These are phyloP conservation scores for Phytophthora brassicae DNA, from an alignment of 352 stramenopile species.

Conservation along the genomic window DNA sequence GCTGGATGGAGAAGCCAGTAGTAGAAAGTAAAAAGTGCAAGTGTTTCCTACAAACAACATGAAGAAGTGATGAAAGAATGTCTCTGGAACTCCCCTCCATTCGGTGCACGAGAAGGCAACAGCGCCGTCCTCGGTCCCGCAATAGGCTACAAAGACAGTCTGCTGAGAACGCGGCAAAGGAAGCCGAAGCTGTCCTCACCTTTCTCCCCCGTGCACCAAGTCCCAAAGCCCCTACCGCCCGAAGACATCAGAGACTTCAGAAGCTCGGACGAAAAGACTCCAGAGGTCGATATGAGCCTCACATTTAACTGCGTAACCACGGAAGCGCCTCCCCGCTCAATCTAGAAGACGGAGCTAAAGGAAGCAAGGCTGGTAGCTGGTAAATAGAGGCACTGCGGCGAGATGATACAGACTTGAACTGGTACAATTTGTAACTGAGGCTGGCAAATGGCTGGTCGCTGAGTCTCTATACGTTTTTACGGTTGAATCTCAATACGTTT, in stretches of 20 bases:
- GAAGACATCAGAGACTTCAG: slow-evolving; percentile 11
- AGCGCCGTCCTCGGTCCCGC: slow-evolving; percentile 33
- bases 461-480: too few relatives aligned
- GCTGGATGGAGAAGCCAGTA: slow-evolving; percentile 42
- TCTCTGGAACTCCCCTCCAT: slow-evolving; percentile 40
- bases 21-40: slow-evolving; percentile 79
- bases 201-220: slow-evolving; percentile 38
- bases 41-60: background rate
- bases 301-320: slow-evolving; percentile 78
- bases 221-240: slow-evolving; percentile 11
- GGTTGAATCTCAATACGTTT: background rate
- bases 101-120: slow-evolving; percentile 48
- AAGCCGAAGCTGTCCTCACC: slow-evolving; percentile 9
- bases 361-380: slow-evolving; percentile 57
- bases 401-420: slow-evolving; percentile 4
- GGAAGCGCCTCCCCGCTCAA: slow-evolving; percentile 16
- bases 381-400: slow-evolving; percentile 51
- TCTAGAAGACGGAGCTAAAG: slow-evolving; percentile 29
- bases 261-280: slow-evolving; percentile 35
- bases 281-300: slow-evolving; percentile 56
- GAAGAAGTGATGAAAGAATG: slow-evolving; percentile 17
- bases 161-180: slow-evolving; percentile 35
- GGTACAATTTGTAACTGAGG: slow-evolving; percentile 14
- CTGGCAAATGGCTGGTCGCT: background rate
- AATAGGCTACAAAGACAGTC: slow-evolving; percentile 45